Base-by-base conservation (phyloP, 768 basidiomycete genomes). In the Tricholoma bakamatsutake region DNA sequence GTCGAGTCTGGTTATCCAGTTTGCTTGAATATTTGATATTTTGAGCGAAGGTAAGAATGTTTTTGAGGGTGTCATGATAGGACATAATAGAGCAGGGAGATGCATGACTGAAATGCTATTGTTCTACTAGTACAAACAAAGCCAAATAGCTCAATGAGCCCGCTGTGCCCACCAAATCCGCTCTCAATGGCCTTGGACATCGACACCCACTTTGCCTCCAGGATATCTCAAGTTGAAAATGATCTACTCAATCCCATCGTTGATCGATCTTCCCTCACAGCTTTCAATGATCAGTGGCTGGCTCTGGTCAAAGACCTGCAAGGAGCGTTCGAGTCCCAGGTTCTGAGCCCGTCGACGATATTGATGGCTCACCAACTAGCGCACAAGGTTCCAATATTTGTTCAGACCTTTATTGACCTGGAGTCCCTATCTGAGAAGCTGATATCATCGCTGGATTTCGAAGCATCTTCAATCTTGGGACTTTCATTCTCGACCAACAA, bases 351-450 rank as follows among this genome's bases (percentile, higher is more conserved):
- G 5, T 57, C 62, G 9, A 66, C 66, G 0, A 30, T 54, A 0
- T 31, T 27, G 0, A 10, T 59, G 1, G 66, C 62, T 5, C 56
- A 65, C 18, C 6, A 31, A 4, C 31, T 64, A 12, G 56, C 67
- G 0, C 15, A 54, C 7, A 58, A 30, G 15, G 50, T 61, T 1
- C 33, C 27, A 1, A 11, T 18, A 5, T 27, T 52, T 1, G 5
- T 56, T 1, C 55, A 58, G 13, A 42, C 55, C 1, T 54, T 58
- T 9, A 8, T 58, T 11, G 60, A 61, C n/a, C 9, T 61, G 8
- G 57, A 61, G 13, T 1, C n/a, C 2, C 24, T 61, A 0, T 46
- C 60, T 9, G 55, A 61, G n/a, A 58, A 27, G 13, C 48, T 58
- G 5, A 52, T 54, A 50, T 15, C 57, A 8, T 49, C 57, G 5